phyloP scores from a whole-genome alignment of 805 yeast species.

The Nakazawaea anatomiae region DNA sequence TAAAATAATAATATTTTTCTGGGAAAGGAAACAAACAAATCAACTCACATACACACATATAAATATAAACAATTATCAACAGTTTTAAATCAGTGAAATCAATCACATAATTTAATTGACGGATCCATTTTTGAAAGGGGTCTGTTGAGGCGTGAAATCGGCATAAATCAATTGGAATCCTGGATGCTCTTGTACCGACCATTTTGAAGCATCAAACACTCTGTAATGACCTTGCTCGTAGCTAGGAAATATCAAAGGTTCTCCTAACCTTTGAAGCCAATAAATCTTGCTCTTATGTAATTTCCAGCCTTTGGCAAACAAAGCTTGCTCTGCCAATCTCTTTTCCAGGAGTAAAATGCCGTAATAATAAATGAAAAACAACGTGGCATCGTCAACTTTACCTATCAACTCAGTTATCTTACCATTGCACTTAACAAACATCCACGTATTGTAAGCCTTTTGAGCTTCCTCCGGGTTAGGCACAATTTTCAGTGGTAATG shows the following conservation, averaged over 20 bases:
- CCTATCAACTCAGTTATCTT: constrained; percentile 5
- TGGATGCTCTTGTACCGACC: constrained; percentile 10
- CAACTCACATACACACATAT: not conserved
- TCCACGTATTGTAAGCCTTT: constrained; percentile 9
- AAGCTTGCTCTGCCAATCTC: constrained; percentile 4
- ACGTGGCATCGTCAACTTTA: constrained; percentile 7
- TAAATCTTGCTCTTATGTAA: constrained; percentile 9
- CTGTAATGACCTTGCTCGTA: constrained; percentile 9
- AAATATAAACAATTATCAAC: not conserved
- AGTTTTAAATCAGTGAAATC: no score
- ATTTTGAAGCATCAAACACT: constrained; percentile 10
- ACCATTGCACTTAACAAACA: constrained; percentile 5
- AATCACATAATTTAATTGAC: no score
- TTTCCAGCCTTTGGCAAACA: constrained; percentile 10
- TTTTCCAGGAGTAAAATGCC: constrained; percentile 7
- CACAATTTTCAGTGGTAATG: constrained; percentile 4
- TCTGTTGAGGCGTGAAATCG: constrained; percentile 4
- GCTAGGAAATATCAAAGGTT: constrained; percentile 8
- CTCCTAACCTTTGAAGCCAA: constrained; percentile 9
- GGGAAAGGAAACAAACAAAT: not conserved
- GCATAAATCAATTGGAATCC: constrained; percentile 10
- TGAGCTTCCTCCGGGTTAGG: constrained; percentile 6
- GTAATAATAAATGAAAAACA: constrained; percentile 9
- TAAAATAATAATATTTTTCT: no score
- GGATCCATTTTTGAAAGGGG: not conserved